These are phyloP conservation scores for Letharia lupina DNA, from an alignment of 495 filamentous ascomycete genomes.

Conservation along the genomic window DNA sequence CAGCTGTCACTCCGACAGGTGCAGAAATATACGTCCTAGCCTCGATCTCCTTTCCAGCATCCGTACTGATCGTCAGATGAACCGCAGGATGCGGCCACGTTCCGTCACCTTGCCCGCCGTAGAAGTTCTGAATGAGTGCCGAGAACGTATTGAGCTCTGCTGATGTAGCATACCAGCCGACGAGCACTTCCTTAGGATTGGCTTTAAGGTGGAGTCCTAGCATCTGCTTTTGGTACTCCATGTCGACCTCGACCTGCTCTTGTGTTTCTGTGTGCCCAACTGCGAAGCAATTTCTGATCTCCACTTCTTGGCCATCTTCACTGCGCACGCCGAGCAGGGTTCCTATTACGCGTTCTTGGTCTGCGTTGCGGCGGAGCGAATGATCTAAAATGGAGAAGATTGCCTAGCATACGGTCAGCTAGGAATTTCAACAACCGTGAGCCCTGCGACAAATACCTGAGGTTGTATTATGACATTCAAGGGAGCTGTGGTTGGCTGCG, in stretches of 20 bases:
- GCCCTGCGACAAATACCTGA: conserved; percentile 57
- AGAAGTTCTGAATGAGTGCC: conserved; percentile 99
- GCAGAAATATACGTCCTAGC: conserved; percentile 88
- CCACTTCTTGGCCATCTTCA: conserved; percentile 93
- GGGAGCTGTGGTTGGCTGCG: conserved; percentile 76
- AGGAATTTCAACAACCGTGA: conserved; percentile 6
- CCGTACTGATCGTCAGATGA: conserved; percentile 87
- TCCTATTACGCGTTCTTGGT: conserved; percentile 91
- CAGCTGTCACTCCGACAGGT: conserved; percentile 87
- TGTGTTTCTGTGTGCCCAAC: conserved; percentile 96
- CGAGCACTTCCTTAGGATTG: conserved; percentile 83
- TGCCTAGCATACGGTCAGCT: conserved; percentile 45
- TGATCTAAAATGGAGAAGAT: conserved; percentile 97
- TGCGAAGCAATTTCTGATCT: conserved; percentile 91
- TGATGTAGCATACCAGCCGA: conserved; percentile 97
- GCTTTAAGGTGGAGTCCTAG: conserved; percentile 85
- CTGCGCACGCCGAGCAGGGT: conserved; percentile 84
- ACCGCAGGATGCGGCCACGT: conserved; percentile 95
- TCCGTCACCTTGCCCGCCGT: conserved; percentile 89
- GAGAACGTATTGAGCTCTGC: conserved; percentile 94
- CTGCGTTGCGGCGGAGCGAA: conserved; percentile 77
- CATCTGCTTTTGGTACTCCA: conserved; percentile 99
- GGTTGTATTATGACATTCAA: conserved; percentile 90
- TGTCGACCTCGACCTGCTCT: conserved; percentile 98
- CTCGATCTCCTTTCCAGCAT: conserved; percentile 73